Evolutionary conservation across 1,284 basidiomycete species (phyloP).

Genomic region (Uromyces viciae-fabae): DNA sequence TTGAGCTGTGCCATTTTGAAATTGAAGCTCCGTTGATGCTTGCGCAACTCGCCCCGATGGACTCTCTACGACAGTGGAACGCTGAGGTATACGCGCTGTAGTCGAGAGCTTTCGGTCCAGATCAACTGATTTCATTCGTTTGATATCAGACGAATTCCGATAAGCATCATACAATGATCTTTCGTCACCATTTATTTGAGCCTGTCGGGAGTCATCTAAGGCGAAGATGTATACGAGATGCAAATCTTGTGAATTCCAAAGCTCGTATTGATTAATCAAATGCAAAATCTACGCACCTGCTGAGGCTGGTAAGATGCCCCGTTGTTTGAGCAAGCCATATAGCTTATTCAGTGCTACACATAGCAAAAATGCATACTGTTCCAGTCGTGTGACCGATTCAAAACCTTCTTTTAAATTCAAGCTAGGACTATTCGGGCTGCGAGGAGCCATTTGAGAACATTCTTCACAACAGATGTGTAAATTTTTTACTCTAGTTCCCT

Average conservation of each 20-base stretch:
- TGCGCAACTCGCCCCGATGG: conserved; percentile 84
- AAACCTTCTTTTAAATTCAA: conserved; percentile 64
- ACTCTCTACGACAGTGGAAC: conserved; percentile 91
- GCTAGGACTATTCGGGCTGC: conserved; percentile 31
- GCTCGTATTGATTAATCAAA: not conserved
- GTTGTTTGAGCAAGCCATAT: conserved; percentile 83
- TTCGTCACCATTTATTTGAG: conserved; percentile 41
- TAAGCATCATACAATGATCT: conserved; percentile 61
- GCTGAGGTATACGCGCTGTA: conserved; percentile 82
- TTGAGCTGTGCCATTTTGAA: conserved; percentile 50
- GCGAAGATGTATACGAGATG: not conserved
- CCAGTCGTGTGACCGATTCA: conserved; percentile 83
- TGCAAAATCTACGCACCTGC: conserved; percentile 61
- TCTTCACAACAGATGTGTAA: conserved; percentile 65
- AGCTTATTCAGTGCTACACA: conserved; percentile 90
- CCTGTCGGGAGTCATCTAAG: conserved; percentile 45
- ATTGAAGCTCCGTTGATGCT: conserved; percentile 59
- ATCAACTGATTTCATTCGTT: conserved; percentile 85
- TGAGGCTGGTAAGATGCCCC: conserved; percentile 78
- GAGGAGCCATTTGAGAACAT: conserved; percentile 62
- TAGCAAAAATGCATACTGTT: conserved; percentile 95
- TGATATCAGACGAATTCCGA: conserved; percentile 80
- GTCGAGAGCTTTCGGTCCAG: conserved; percentile 91
- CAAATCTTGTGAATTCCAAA: not conserved
- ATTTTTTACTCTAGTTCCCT: conserved; percentile 41